Evolutionary conservation across 352 stramenopile genomes (phyloP), one percentile per base, ranked within the genome.

Genomic region (Albugo laibachii): DNA sequence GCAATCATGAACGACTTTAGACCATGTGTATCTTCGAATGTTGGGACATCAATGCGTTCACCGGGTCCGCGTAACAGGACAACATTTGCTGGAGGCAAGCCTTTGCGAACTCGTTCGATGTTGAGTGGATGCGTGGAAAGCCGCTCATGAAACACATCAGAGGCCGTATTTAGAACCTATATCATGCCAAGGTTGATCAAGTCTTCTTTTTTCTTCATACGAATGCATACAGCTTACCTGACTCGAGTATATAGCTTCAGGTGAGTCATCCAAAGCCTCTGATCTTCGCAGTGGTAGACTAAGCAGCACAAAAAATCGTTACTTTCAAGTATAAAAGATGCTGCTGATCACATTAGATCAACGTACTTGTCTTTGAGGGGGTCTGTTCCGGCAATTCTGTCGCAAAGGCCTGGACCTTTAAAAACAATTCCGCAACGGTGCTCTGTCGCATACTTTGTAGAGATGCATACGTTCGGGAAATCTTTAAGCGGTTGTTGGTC

Each of bases 381-480:
- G 42, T 92, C 79, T 0, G 79, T 86, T 57, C 79, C 79, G 1
- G 71, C 77, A 34, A 92, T 92, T 57, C 81, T 80, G 58, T 89
- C 79, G 49, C 73, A 85, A 10, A 92, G 62, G 11, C 72, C 68
- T 1, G 62, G 50, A 8, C 79, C 76, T 42, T 86, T 83, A 49
- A 92, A 92, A 19, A 89, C 74, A 55, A 92, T 76, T 15, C 79
- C 79, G 31, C 76, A 89, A 56, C 76, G 74, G 47, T 92, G 79
- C 54, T 92, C 79, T 8, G 79, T 92, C 49, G 79, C 79, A 51
- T 92, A 83, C 56, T 92, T 92, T 21, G 66, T 83, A 38, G 68
- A 70, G 11, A 92, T 64, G 20, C 61, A 57, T 35, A 92, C 59
- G 13, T 65, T 57, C 12, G 76, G 79, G 43, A 82, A 83, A 21